Percentiles rank a stretch among this genome's conserved stretches.
phyloP scores from a whole-genome alignment of 768 basidiomycete species.

The Boletus sp. region DNA sequence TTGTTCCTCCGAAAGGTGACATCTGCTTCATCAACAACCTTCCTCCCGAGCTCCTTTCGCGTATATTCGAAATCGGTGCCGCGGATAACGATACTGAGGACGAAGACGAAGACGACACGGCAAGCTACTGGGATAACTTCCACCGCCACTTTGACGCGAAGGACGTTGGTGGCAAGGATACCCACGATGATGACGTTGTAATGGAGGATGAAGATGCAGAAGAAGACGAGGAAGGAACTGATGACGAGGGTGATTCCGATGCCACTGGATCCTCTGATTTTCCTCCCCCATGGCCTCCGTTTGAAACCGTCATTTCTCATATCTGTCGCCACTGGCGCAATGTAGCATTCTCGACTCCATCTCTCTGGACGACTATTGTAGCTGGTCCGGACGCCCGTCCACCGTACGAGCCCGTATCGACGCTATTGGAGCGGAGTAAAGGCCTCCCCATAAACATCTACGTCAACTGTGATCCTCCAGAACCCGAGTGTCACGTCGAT shows the following conservation, averaged over 20 bases:
- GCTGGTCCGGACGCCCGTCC: constrained; percentile 27
- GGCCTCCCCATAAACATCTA: constrained; percentile 52
- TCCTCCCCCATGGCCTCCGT: constrained; percentile 26
- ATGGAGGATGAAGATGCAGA: neutral
- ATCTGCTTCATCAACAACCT: constrained; percentile 51
- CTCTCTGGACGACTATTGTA: constrained; percentile 52
- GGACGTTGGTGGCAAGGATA: constrained; percentile 19
- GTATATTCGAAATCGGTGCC: constrained; percentile 53
- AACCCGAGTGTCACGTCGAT: constrained; percentile 12
- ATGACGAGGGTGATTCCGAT: constrained; percentile 5
- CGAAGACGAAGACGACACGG: constrained; percentile 40
- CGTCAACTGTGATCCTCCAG: constrained; percentile 42
- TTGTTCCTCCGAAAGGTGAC: constrained; percentile 40
- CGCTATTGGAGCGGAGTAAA: constrained; percentile 54
- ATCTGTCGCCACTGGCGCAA: constrained; percentile 62
- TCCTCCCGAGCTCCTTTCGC: constrained; percentile 55
- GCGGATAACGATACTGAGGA: constrained; percentile 35
- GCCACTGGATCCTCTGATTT: constrained; percentile 2
- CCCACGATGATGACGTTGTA: constrained; percentile 6
- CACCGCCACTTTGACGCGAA: constrained; percentile 35
- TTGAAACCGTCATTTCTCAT: constrained; percentile 58
- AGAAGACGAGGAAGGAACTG: neutral
- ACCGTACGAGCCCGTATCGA: constrained; percentile 43
- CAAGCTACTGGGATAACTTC: neutral
- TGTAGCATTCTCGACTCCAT: constrained; percentile 49